Evolutionary conservation across 2,329 filamentous ascomycete species (phyloP).

Genomic region (Alternaria ethzedia): DNA sequence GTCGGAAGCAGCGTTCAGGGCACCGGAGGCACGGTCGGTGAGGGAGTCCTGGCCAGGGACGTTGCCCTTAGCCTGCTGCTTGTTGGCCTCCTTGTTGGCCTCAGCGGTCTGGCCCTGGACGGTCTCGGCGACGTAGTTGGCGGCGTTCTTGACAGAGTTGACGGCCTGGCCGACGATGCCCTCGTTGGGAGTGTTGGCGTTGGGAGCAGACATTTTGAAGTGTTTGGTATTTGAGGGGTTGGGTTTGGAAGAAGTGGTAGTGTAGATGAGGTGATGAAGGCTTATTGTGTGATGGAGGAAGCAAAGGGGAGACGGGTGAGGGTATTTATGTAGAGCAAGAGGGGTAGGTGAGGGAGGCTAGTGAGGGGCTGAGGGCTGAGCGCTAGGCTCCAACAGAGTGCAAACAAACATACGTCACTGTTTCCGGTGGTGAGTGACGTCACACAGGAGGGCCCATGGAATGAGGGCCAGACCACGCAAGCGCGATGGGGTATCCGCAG

Average conservation of each 20-base stretch:
- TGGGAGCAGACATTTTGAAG: slow-evolving; percentile 53
- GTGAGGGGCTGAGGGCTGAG: slow-evolving; percentile 6
- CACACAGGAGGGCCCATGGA: background rate
- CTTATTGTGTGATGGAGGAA: slow-evolving; percentile 24
- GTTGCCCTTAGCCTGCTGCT: slow-evolving; percentile 65
- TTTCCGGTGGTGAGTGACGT: slow-evolving; percentile 1
- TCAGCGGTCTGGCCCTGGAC: slow-evolving; percentile 63
- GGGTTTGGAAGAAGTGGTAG: slow-evolving; percentile 3
- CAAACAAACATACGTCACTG: slow-evolving; percentile 8
- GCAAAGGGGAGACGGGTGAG: slow-evolving; percentile 8
- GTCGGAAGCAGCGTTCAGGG: slow-evolving; percentile 59
- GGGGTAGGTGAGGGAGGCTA: background rate
- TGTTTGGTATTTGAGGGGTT: slow-evolving; percentile 19
- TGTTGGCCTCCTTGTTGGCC: slow-evolving; percentile 73
- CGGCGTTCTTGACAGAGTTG: slow-evolving; percentile 60
- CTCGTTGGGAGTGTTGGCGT: slow-evolving; percentile 53
- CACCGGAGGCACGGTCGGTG: slow-evolving; percentile 61
- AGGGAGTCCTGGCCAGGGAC: slow-evolving; percentile 49
- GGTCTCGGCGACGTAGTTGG: slow-evolving; percentile 72
- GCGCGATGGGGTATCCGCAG: background rate
- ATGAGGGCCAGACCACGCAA: slow-evolving; percentile 8
- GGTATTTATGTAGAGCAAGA: slow-evolving; percentile 24
- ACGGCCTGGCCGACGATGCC: slow-evolving; percentile 51
- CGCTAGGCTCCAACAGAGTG: background rate
- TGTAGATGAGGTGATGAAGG: slow-evolving; percentile 2